Evolutionary conservation across 495 filamentous ascomycete genomes (phyloP), one percentile per base, ranked within the genome.

Genomic region (Friedmanniomyces endolithicus): DNA sequence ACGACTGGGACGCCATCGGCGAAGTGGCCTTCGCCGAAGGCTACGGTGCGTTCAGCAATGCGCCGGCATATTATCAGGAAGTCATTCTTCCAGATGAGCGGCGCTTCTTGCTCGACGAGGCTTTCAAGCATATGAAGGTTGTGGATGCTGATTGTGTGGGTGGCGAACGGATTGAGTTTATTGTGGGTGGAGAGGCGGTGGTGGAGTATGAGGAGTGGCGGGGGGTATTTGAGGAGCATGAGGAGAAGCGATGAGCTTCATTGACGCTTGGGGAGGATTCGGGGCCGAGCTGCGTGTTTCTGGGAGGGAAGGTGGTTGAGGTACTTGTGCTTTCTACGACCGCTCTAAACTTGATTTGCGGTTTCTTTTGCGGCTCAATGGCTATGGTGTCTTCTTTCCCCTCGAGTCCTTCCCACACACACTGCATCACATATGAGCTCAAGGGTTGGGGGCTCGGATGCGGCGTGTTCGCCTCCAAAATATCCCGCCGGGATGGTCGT

Each of bases 81-180:
- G 44, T 58, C 49, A 53, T 58, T 29, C 27, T 52, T 25, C 39
- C 56, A n/a, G 56, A 58, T 33, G 56, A 58, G 50, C 27, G 50
- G 11, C 16, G n/a, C 8, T 31, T 58, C 1, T 44, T 58, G 9
- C 29, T 58, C 22, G 37, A 16, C 25, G 50, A 47, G 27, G 56
- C 56, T 7, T 19, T 24, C 23, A 17, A 35, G 43, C 48, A 58
- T 48, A 27, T 58, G 43, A 31, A 39, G 33, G 12, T 29, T 14
- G 31, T 58, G 19, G 49, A 52, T 11, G 24, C 56, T 23, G 56
- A 40, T n/a, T 48, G 44, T 39, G 56, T 58, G 17, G 24, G 4
- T 17, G 56, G 56, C 12, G 44, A 48, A 12, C 1, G 49, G 17
- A 27, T 58, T 4, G 50, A 47, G 40, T 52, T 53, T 22, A 58